Conservation (phyloP, 345 rosid genomes). For the Aquilaria yunnanensis region DNA sequence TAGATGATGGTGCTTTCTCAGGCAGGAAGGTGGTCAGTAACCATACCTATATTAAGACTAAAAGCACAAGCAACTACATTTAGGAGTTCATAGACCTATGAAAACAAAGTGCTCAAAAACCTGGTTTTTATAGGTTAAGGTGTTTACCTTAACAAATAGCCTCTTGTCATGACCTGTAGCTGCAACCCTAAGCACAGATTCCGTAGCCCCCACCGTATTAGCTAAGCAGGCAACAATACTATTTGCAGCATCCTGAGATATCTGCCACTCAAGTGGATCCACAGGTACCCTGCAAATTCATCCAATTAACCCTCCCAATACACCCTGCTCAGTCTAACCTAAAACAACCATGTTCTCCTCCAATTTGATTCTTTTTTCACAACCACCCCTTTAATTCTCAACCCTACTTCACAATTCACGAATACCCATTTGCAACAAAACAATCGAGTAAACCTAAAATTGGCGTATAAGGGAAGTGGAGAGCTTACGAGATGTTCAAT, state of each 20-base stretch:
- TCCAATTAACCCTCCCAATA: not conserved
- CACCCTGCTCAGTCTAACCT: not conserved
- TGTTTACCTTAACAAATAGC: conserved; percentile 62
- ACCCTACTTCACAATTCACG: no score
- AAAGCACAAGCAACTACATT: no score
- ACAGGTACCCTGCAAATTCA: conserved; percentile 62
- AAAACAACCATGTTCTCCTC: not conserved
- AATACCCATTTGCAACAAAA: not conserved
- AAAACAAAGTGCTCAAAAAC: no score
- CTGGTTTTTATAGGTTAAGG: no score
- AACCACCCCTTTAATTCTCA: no score
- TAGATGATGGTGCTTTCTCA: no score
- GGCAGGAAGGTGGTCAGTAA: no score
- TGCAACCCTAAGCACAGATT: conserved; percentile 92
- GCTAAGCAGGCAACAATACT: conserved; percentile 72
- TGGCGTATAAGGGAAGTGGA: not conserved
- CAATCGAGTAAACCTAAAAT: conserved; percentile 5
- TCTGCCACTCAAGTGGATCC: conserved; percentile 98
- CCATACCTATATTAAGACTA: no score
- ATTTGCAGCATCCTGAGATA: conserved; percentile 89
- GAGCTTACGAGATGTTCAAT: conserved; percentile 71
- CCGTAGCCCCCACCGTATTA: conserved; percentile 90
- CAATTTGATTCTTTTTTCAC: no score
- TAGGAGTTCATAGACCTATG: no score
- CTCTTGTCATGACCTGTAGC: conserved; percentile 97